phyloP scores from a whole-genome alignment of 768 basidiomycete species.

The Mycena pura region DNA sequence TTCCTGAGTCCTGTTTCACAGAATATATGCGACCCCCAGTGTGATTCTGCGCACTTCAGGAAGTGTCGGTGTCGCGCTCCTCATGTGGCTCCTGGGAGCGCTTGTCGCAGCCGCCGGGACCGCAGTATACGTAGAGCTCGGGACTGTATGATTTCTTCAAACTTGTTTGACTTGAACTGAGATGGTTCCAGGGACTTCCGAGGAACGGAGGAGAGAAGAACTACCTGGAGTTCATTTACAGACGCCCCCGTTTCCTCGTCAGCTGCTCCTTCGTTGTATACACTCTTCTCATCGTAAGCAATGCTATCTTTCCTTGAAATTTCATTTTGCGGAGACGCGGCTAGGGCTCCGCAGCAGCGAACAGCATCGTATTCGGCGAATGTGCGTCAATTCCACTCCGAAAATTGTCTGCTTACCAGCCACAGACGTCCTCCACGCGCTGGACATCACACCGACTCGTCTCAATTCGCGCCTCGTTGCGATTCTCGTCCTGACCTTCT shows the following conservation, averaged over 20 bases:
- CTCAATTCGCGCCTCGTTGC: constrained; percentile 60
- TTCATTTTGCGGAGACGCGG: background rate
- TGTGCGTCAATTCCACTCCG: constrained; percentile 46
- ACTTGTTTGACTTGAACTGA: background rate
- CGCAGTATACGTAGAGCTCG: constrained; percentile 76
- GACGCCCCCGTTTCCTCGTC: constrained; percentile 63
- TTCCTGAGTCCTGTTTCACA: constrained; percentile 30
- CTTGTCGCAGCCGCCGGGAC: constrained; percentile 70
- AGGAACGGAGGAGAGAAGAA: constrained; percentile 79
- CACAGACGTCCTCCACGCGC: constrained; percentile 64
- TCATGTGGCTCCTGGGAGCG: constrained; percentile 77
- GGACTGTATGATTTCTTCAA: constrained; percentile 55
- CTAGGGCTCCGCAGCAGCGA: constrained; percentile 65
- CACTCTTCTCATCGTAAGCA: constrained; percentile 59
- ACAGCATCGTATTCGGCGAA: constrained; percentile 74
- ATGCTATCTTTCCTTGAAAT: background rate
- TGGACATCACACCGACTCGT: constrained; percentile 52
- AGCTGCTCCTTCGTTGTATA: constrained; percentile 68
- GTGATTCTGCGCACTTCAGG: constrained; percentile 71
- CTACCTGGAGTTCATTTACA: constrained; percentile 75
- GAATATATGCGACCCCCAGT: constrained; percentile 76
- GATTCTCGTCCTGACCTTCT: constrained; percentile 61
- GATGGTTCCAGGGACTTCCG: constrained; percentile 59
- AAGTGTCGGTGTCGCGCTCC: constrained; percentile 70
- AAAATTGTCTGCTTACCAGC: background rate